phyloP scores from a whole-genome alignment of 2,329 filamentous ascomycete genomes.

The Diaporthe citrichinensis region DNA sequence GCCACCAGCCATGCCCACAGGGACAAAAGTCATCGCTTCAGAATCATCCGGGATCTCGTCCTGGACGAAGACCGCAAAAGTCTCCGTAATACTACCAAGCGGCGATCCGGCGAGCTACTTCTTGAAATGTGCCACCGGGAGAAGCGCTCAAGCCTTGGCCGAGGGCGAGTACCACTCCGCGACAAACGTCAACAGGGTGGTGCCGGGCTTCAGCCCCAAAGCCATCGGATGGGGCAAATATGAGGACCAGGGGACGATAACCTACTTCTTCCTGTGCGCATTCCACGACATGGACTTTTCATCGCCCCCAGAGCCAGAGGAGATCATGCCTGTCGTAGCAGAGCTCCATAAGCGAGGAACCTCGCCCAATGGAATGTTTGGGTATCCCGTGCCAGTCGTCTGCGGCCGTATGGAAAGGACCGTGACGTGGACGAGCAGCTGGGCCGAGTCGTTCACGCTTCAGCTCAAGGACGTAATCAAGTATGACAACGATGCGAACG shows the following conservation, averaged over 20 bases:
- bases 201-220: constrained; percentile 1
- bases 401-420: constrained; percentile 6
- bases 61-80: constrained; percentile 17
- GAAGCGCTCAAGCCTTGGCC: neutral
- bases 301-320: neutral
- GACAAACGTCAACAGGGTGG: constrained; percentile 11
- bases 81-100: neutral
- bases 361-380: constrained; percentile 11
- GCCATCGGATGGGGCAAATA: constrained; percentile 17
- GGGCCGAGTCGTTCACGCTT: neutral
- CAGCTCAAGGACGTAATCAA: constrained; percentile 21
- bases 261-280: neutral
- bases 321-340: constrained; percentile 9
- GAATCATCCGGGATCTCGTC: constrained; percentile 17
- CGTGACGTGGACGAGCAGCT: neutral
- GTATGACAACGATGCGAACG: constrained; percentile 28
- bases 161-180: constrained; percentile 3
- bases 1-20: constrained; percentile 5
- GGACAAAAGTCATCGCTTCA: neutral
- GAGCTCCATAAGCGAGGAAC: neutral
- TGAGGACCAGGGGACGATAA: neutral
- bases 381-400: constrained; percentile 1
- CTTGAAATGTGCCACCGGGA: neutral
- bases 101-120: neutral
- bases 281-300: constrained; percentile 29